Evolutionary conservation across 129 eudicot species (phyloP).

Genomic region (Rutidosis leptorrhynchoides): DNA sequence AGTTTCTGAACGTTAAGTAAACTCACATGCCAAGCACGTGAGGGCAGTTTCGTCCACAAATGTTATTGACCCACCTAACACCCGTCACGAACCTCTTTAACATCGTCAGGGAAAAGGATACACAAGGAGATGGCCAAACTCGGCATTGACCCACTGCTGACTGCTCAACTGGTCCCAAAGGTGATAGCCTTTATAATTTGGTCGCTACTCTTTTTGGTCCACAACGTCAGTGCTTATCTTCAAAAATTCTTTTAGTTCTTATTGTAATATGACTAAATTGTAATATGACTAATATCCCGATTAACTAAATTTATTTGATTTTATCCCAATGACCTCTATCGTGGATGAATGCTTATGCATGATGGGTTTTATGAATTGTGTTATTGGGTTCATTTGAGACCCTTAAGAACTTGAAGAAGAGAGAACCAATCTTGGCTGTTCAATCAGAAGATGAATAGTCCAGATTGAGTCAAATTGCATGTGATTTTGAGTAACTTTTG

Average conservation of each 20-base stretch:
- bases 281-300: too few relatives aligned
- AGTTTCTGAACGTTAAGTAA: too few relatives aligned
- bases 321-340: background rate
- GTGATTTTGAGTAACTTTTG: too few relatives aligned
- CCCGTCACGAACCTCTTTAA: constrained; percentile 78
- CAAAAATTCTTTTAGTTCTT: background rate
- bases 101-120: constrained; percentile 86
- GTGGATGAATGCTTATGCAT: background rate
- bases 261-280: too few relatives aligned
- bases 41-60: too few relatives aligned
- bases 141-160: constrained; percentile 61
- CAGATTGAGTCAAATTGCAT: background rate
- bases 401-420: background rate
- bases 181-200: constrained; percentile 97
- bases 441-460: background rate
- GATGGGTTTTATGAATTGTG: background rate
- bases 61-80: too few relatives aligned
- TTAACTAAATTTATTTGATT: background rate
- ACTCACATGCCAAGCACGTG: too few relatives aligned
- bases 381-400: background rate
- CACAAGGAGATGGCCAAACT: constrained; percentile 91
- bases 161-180: constrained; percentile 95
- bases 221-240: constrained; percentile 40
- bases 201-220: constrained; percentile 93
- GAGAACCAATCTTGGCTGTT: background rate